Base-by-base conservation (phyloP, 2,329 filamentous ascomycete species). In the Aspergillus brasiliensis region DNA sequence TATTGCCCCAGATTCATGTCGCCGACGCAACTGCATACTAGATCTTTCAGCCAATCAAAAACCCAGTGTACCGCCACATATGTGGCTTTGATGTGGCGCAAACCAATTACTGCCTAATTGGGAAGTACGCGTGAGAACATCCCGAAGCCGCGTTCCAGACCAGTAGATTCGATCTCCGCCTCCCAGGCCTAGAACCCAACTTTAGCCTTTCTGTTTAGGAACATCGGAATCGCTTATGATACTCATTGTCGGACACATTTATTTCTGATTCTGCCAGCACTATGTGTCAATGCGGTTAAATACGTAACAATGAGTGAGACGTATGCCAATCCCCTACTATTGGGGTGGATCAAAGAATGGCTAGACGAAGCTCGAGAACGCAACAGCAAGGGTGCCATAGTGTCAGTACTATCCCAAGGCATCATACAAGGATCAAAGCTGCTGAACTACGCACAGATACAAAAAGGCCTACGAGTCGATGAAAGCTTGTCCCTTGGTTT, bases 321-420 rank as follows among this genome's bases (percentile, higher is more conserved):
- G 13, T 88, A 85, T 64, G 83, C 86, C 15, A 95, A 95, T 67
- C 87, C 90, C 5, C 81, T 91, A 42, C 82, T 92, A 8, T 81
- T 93, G 10, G 78, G 79, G 64, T 93, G 89, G 87, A 86, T 93
- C 53, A 88, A 90, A 69, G 89, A 92, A 78, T 92, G 88, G 89
- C 83, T 89, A 52, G 88, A 92, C 47, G 73, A 84, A 42, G 90
- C 89, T 11, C 82, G 84, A 51, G 86, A 91, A 66, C 84, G 84
- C 48, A 91, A 89, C 70, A 85, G 86, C 17, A 92, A 91, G 71
- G 89, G 88, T 21, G 77, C 87, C 23, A 85, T 83, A 51, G 78
- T 80, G 79, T 82, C 57, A 42, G 74, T 70, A n/a, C 55, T 58
- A 56, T 37, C 48, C 42, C n/a, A 47, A 38, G 13, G 56, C 15